phyloP scores from a whole-genome alignment of 768 basidiomycete genomes.

The Steccherinum ochraceum region DNA sequence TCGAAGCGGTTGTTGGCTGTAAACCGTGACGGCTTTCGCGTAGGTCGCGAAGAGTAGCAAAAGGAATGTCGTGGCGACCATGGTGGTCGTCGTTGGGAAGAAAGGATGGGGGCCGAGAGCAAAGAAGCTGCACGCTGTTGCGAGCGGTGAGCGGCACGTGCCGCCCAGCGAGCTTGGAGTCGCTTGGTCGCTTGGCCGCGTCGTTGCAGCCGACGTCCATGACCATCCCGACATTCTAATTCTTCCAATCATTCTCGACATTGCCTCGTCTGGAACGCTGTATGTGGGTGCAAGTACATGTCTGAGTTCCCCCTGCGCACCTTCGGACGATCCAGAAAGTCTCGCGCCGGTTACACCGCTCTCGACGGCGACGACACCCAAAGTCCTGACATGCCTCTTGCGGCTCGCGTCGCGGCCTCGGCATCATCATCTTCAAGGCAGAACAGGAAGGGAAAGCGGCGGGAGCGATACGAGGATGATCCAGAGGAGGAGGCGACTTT shows the following conservation, averaged over 20 bases:
- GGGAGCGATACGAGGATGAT: constrained; percentile 55
- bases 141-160: no score
- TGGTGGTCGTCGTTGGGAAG: neutral
- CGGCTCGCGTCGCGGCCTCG: constrained; percentile 26
- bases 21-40: constrained; percentile 21
- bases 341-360: constrained; percentile 41
- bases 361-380: constrained; percentile 29
- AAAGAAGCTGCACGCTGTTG: neutral
- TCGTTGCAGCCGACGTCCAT: neutral
- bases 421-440: constrained; percentile 20
- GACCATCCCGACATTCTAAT: neutral
- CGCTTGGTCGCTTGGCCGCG: no score
- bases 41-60: constrained; percentile 4
- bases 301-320: constrained; percentile 69
- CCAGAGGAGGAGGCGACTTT: constrained; percentile 57
- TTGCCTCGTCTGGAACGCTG: neutral
- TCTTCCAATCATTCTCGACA: no score
- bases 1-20: constrained; percentile 18
- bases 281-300: constrained; percentile 30
- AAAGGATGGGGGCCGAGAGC: neutral
- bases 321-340: constrained; percentile 44
- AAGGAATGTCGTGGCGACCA: neutral
- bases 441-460: constrained; percentile 37
- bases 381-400: constrained; percentile 23
- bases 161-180: no score